Conservation (phyloP, 108 stramenopile species). For the Conticribra weissflogii region DNA sequence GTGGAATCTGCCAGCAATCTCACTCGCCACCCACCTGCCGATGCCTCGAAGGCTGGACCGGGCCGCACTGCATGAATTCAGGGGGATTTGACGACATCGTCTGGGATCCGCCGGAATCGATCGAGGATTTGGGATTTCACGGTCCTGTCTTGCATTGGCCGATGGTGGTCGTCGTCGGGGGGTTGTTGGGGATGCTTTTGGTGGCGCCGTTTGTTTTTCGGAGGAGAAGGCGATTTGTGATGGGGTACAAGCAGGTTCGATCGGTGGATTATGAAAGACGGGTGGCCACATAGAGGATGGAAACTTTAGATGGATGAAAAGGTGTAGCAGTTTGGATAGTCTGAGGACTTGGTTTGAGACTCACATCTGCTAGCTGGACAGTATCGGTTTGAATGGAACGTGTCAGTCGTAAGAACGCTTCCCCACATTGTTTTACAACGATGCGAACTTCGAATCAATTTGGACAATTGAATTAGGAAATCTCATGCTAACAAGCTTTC, state of each 20-base stretch:
- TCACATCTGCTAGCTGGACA: too few species aligned
- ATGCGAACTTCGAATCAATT: too few species aligned
- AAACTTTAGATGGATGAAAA: too few species aligned
- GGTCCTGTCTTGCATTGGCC: conserved; percentile 17
- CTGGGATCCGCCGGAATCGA: conserved; percentile 75
- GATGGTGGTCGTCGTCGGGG: conserved; percentile 4
- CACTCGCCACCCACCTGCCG: conserved; percentile 62
- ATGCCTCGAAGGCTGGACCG: conserved; percentile 79
- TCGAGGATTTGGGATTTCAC: conserved; percentile 74
- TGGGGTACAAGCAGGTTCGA: conserved; percentile 12
- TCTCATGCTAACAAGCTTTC: too few species aligned
- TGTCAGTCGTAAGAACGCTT: too few species aligned
- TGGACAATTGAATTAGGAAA: too few species aligned
- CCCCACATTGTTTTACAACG: too few species aligned
- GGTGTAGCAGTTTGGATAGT: too few species aligned
- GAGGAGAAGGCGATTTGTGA: conserved; percentile 13
- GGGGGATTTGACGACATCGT: conserved; percentile 65
- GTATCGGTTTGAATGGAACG: too few species aligned
- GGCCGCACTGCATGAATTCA: conserved; percentile 80
- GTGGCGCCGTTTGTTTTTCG: conserved; percentile 20
- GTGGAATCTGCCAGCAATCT: conserved; percentile 62
- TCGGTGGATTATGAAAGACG: neutral
- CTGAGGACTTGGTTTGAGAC: too few species aligned
- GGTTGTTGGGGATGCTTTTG: conserved; percentile 10
- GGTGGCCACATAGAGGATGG: neutral